Conservation (phyloP, 176 grass and related monocot species). For the bread wheat (Triticum aestivum) region IWGSC_CS_RefSeq_v2.1 NC_057814.1:344471681-344472180, state of each 20-base stretch:
- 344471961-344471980: conserved; percentile 61
- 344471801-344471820: conserved; percentile 32
- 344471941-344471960: conserved; percentile 61
- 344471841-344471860: conserved; percentile 42
- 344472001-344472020: conserved; percentile 71
- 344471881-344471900: conserved; percentile 76
- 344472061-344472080: conserved; percentile 89
- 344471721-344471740: conserved; percentile 91
- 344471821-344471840: background rate
- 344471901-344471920: conserved; percentile 62
- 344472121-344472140: conserved; percentile 82
- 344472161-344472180: conserved; percentile 65
- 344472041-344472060: conserved; percentile 68
- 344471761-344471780: conserved; percentile 87
- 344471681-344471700: conserved; percentile 96
- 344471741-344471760: conserved; percentile 92
- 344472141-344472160: conserved; percentile 85
- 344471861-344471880: conserved; percentile 60
- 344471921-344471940: conserved; percentile 71
- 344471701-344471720: conserved; percentile 92
- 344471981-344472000: conserved; percentile 70
- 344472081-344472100: conserved; percentile 67
- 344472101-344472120: conserved; percentile 74
- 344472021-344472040: conserved; percentile 65
- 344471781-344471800: conserved; percentile 64